Conservation (phyloP, 768 basidiomycete species). For the Cystobasidium ongulense region DNA sequence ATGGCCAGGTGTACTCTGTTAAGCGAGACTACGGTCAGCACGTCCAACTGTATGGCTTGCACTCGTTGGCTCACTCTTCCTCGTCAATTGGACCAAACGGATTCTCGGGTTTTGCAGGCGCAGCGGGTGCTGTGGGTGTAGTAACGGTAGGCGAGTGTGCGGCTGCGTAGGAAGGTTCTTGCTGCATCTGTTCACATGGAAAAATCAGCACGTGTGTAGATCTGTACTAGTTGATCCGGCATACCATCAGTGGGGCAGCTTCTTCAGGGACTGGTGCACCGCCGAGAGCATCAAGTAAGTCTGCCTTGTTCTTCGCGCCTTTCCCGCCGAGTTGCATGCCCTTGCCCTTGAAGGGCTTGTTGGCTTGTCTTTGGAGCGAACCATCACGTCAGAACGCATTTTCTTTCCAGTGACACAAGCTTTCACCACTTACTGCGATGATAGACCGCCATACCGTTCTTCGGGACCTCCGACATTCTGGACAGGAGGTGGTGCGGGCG, state of each 20-base stretch:
- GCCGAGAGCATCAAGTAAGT: constrained; percentile 77
- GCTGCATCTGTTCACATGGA: constrained; percentile 33
- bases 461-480: constrained; percentile 15
- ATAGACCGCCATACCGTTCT: constrained; percentile 29
- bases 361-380: not conserved
- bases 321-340: constrained; percentile 88
- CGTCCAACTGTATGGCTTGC: not conserved
- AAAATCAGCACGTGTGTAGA: not conserved
- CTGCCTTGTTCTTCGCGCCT: constrained; percentile 77
- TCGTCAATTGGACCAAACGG: constrained; percentile 62
- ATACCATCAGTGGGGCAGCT: constrained; percentile 20
- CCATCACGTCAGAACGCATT: not conserved
- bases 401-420: not conserved
- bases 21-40: not conserved
- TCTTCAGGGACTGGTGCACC: constrained; percentile 50
- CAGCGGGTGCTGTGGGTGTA: constrained; percentile 52
- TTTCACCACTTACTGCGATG: not conserved
- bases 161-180: constrained; percentile 46
- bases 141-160: constrained; percentile 52
- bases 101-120: constrained; percentile 44
- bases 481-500: constrained; percentile 11
- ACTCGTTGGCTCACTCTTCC: constrained; percentile 56
- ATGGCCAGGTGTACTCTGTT: constrained; percentile 64
- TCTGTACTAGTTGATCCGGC: not conserved
- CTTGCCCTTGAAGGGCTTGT: constrained; percentile 68